These are phyloP conservation scores for Russula sp. DNA, from an alignment of 768 basidiomycete species.

Conservation along the genomic window DNA sequence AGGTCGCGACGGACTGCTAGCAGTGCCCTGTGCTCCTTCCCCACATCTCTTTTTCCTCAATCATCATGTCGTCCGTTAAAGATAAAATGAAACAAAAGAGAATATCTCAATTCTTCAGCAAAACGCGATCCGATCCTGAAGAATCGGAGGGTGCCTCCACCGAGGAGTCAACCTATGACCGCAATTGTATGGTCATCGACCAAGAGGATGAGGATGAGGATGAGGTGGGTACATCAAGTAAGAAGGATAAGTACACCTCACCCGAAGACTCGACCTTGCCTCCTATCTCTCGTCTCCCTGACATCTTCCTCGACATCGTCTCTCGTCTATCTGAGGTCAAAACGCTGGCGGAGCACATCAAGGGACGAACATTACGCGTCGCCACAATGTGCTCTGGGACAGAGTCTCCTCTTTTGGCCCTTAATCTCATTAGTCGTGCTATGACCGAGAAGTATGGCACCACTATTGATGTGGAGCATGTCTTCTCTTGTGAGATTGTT, in stretches of 20 bases:
- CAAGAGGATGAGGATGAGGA: conserved; percentile 36
- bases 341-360: conserved; percentile 59
- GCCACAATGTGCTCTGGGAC: conserved; percentile 99
- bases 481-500: conserved; percentile 96
- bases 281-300: conserved; percentile 67
- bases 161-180: conserved; percentile 2
- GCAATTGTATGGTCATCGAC: conserved; percentile 9
- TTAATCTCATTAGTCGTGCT: conserved; percentile 77
- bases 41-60: background rate
- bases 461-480: conserved; percentile 76
- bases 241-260: conserved; percentile 42
- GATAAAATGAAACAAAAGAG: conserved; percentile 27
- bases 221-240: conserved; percentile 36
- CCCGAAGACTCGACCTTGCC: conserved; percentile 67
- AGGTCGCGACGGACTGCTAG: background rate
- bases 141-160: conserved; percentile 19
- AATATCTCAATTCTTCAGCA: conserved; percentile 19
- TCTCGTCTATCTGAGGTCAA: conserved; percentile 62
- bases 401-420: conserved; percentile 88
- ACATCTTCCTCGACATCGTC: conserved; percentile 76
- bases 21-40: too few species aligned
- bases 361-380: conserved; percentile 83
- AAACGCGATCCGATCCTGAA: conserved; percentile 19
- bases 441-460: conserved; percentile 65
- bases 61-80: conserved; percentile 25